phyloP scores from a whole-genome alignment of 208 protist species.

The Crithidia acanthocephali region DNA sequence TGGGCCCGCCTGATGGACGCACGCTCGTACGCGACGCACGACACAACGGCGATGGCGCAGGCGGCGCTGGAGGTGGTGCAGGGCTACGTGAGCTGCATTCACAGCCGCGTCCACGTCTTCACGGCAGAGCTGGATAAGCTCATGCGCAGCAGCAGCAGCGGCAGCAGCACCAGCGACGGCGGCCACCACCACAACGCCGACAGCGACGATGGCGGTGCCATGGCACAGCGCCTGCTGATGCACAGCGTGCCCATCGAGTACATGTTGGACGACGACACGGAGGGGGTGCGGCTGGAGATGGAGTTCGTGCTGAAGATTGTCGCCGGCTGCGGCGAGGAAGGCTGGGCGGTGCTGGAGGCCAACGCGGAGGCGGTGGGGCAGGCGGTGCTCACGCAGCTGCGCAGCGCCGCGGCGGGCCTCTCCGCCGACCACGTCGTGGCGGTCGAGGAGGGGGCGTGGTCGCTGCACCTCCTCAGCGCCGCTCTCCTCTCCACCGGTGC shows the following conservation, averaged over 20 bases:
- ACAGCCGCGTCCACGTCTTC: slow-evolving; percentile 27
- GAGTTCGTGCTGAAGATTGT: slow-evolving; percentile 44
- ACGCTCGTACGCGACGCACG: slow-evolving; percentile 25
- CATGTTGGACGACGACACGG: slow-evolving; percentile 47
- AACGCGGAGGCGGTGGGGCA: slow-evolving; percentile 14
- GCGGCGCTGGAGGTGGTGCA: slow-evolving; percentile 18
- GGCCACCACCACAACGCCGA: neutral
- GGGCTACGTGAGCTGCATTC: slow-evolving; percentile 31
- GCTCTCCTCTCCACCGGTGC: slow-evolving; percentile 26
- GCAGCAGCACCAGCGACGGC: neutral
- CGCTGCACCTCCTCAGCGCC: slow-evolving; percentile 35
- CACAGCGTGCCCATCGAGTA: slow-evolving; percentile 25
- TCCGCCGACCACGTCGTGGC: slow-evolving; percentile 20
- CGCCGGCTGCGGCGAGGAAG: slow-evolving; percentile 42
- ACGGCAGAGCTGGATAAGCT: slow-evolving; percentile 19
- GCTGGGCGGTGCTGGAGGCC: slow-evolving; percentile 26
- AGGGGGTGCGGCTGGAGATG: slow-evolving; percentile 49
- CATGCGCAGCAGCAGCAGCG: slow-evolving; percentile 9
- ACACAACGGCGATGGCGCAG: slow-evolving; percentile 21
- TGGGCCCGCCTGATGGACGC: slow-evolving; percentile 45
- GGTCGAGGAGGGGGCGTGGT: slow-evolving; percentile 35
- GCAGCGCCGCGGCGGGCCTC: neutral
- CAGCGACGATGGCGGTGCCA: neutral
- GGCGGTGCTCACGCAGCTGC: slow-evolving; percentile 16
- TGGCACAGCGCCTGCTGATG: neutral